Evolutionary conservation across 768 basidiomycete genomes (phyloP).

Genomic region (Hygrophorus russula): DNA sequence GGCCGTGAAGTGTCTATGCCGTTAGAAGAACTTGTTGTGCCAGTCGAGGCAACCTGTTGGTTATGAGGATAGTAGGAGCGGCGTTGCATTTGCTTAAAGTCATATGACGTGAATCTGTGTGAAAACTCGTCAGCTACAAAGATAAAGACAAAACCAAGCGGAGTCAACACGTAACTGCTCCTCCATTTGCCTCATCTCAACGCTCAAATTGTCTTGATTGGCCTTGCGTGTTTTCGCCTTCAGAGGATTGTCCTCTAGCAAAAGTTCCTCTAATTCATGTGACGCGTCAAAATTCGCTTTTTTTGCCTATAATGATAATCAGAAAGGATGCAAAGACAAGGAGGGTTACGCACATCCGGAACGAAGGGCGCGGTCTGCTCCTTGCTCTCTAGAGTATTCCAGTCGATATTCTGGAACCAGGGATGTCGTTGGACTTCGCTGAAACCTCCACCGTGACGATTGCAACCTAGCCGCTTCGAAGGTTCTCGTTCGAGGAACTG

Average conservation of each 20-base stretch:
- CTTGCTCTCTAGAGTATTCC: constrained; percentile 77
- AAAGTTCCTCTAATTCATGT: constrained; percentile 91
- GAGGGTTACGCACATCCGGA: constrained; percentile 57
- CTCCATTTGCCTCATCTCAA: constrained; percentile 97
- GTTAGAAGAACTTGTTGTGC: constrained; percentile 58
- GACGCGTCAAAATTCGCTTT: constrained; percentile 99
- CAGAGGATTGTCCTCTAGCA: constrained; percentile 93
- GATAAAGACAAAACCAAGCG: constrained; percentile 5
- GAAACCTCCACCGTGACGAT: constrained; percentile 65
- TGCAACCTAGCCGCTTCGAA: constrained; percentile 71
- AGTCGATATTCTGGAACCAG: constrained; percentile 88
- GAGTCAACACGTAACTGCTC: constrained; percentile 64
- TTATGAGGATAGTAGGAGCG: constrained; percentile 87
- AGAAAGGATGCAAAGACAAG: constrained; percentile 5
- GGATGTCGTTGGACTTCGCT: constrained; percentile 69
- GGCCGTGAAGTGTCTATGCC: constrained; percentile 64
- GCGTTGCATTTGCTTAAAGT: constrained; percentile 86
- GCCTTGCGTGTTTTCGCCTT: constrained; percentile 90
- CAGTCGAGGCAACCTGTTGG: constrained; percentile 62
- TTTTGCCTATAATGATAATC: constrained; percentile 58
- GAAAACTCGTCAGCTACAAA: constrained; percentile 3
- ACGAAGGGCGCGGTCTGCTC: constrained; percentile 71
- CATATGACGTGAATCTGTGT: constrained; percentile 78
- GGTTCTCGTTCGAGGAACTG: constrained; percentile 87
- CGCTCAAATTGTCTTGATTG: constrained; percentile 78